phyloP scores from a whole-genome alignment of 345 rosid species.

The Theobroma cacao region DNA sequence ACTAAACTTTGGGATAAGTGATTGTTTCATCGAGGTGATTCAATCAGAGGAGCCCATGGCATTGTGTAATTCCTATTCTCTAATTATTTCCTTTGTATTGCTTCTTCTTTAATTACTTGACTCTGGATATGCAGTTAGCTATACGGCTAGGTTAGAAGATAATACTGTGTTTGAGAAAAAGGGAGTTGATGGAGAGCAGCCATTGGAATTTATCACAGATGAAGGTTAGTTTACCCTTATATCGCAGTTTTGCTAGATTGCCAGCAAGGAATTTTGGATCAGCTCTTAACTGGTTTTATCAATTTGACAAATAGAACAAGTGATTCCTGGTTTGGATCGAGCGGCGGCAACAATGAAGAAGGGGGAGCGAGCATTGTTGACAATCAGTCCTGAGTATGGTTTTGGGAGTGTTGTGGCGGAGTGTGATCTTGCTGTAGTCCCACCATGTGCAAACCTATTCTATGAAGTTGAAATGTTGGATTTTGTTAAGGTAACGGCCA shows the following conservation, averaged over 20 bases:
- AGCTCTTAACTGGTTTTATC: neutral
- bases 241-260: neutral
- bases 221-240: conserved; percentile 35
- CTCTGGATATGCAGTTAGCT: conserved; percentile 42
- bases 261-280: neutral
- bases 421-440: conserved; percentile 39
- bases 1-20: neutral
- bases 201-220: conserved; percentile 50
- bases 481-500: conserved; percentile 40
- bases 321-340: conserved; percentile 47
- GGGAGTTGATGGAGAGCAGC: conserved; percentile 46
- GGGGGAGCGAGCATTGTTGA: conserved; percentile 44
- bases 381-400: conserved; percentile 46
- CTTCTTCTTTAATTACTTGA: neutral
- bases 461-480: conserved; percentile 51
- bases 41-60: neutral
- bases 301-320: conserved; percentile 34
- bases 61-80: neutral
- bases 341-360: conserved; percentile 53
- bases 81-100: neutral
- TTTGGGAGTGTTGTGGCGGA: conserved; percentile 42
- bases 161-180: conserved; percentile 54
- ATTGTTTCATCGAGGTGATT: neutral
- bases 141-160: conserved; percentile 44
- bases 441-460: conserved; percentile 35